A percentile compares a stretch with the other conserved stretches of the same genome.
These are phyloP conservation scores for Chondrostereum purpureum DNA, from an alignment of 1,284 basidiomycete species.

Conservation along the genomic window DNA sequence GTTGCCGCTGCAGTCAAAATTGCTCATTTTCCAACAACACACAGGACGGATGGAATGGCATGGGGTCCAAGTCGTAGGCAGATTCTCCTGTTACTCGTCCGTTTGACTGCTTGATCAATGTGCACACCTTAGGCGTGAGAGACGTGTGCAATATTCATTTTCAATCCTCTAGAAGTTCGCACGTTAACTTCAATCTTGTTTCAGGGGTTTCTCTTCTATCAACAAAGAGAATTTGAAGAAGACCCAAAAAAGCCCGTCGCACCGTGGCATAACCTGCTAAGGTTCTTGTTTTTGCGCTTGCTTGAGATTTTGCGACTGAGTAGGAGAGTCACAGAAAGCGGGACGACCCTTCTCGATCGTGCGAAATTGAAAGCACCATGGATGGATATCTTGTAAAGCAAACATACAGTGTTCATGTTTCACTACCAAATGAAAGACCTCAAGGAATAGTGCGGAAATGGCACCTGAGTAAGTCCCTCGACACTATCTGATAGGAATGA, in stretches of 20 bases:
- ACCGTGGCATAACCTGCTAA: constrained; percentile 71
- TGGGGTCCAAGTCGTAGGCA: constrained; percentile 68
- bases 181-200: background rate
- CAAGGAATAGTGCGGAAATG: constrained; percentile 66
- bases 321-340: too few relatives aligned
- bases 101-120: constrained; percentile 27
- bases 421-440: constrained; percentile 57
- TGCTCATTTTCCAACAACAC: too few relatives aligned
- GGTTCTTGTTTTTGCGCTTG: constrained; percentile 28
- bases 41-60: constrained; percentile 75
- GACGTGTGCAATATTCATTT: too few relatives aligned
- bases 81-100: constrained; percentile 7
- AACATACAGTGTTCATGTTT: constrained; percentile 76
- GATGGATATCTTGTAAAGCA: constrained; percentile 73
- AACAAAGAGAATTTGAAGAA: constrained; percentile 65
- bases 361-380: too few relatives aligned
- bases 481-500: constrained; percentile 9
- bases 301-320: background rate
- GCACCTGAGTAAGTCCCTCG: constrained; percentile 62
- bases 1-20: constrained; percentile 3
- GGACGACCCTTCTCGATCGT: too few relatives aligned
- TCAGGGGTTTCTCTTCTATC: constrained; percentile 78
- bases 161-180: too few relatives aligned
- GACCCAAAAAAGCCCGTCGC: constrained; percentile 58
- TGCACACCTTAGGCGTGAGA: constrained; percentile 68